These are phyloP conservation scores for Candida berthetii DNA, from an alignment of 805 yeast species.

Conservation along the genomic window DNA sequence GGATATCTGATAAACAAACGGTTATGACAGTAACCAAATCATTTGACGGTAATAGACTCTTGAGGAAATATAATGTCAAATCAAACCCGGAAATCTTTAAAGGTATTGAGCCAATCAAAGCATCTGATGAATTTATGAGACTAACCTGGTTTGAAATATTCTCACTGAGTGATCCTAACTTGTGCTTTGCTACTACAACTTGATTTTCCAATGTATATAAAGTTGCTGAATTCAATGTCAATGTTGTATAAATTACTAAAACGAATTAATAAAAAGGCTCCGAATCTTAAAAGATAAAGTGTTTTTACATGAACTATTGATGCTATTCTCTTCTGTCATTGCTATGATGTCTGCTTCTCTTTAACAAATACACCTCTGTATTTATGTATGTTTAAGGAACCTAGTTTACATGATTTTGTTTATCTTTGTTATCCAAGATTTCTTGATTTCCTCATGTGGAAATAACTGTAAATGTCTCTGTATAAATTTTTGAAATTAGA, in stretches of 20 bases:
- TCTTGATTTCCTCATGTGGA: no score
- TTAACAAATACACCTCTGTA: not conserved
- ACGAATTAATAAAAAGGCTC: not conserved
- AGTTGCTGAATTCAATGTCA: constrained; percentile 52
- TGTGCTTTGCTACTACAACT: constrained; percentile 32
- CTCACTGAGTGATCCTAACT: constrained; percentile 43
- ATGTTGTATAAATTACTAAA: constrained; percentile 36
- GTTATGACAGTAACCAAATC: constrained; percentile 17
- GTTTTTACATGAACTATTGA: constrained; percentile 5
- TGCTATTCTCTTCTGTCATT: constrained; percentile 3
- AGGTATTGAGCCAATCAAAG: constrained; percentile 21
- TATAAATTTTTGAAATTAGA: no score
- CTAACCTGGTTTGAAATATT: constrained; percentile 48
- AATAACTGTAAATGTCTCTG: no score
- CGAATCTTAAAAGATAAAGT: no score
- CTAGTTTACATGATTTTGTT: no score
- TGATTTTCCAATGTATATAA: constrained; percentile 51
- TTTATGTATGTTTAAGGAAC: not conserved
- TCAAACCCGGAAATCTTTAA: constrained; percentile 5
- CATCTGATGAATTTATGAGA: constrained; percentile 39
- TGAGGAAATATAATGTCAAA: constrained; percentile 12
- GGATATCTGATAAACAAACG: constrained; percentile 10
- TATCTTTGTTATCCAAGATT: no score
- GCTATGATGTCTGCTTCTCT: not conserved
- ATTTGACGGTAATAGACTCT: constrained; percentile 13